Evolutionary conservation across 2,329 filamentous ascomycete genomes (phyloP), one percentile per base, ranked within the genome.

Genomic region (Rasamsonia emersonii): DNA sequence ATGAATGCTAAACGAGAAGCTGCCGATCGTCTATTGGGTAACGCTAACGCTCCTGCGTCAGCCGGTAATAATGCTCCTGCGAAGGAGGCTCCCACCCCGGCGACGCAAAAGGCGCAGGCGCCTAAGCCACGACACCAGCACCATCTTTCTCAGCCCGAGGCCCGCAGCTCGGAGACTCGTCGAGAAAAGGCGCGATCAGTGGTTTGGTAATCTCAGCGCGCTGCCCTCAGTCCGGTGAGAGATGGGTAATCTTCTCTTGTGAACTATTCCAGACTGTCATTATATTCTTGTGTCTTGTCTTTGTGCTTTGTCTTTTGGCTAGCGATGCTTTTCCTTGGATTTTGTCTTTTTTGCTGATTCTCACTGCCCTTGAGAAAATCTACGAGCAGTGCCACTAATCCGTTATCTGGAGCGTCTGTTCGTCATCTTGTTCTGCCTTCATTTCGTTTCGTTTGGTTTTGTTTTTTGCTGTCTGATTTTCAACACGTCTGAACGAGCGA

Each of bases 171-270:
- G 23, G 56, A 62, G 20, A 49, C 53, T 35, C 54, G 59, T 20
- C 54, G 56, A 20, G 53, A 61, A 38, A 63, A 62, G 43, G 54
- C 58, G 5, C 56, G 57, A 33, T 63, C 60, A 18, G 42, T 63
- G 39, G 61, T 62, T 36, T 63, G 43, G 35, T 34, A 24, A 50
- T 11, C 16, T 17, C 10, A 8, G 13, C 11, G 14, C 23, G 18
- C n/a, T 25, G n/a, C 26, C 18, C n/a, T 26, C 17, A 19, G 24
- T 20, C 5, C n/a, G n/a, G n/a, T n/a, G n/a, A n/a, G n/a, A n/a
- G n/a, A n/a, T n/a, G n/a, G n/a, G n/a, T n/a, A n/a, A n/a, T n/a
- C n/a, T n/a, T n/a, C n/a, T n/a, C n/a, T n/a, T n/a, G n/a, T n/a
- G n/a, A n/a, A n/a, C n/a, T n/a, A n/a, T n/a, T n/a, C n/a, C n/a